Evolutionary conservation across 768 basidiomycete species (phyloP), one percentile per base, ranked within the genome.

Genomic region (Amanita pallidorosea): DNA sequence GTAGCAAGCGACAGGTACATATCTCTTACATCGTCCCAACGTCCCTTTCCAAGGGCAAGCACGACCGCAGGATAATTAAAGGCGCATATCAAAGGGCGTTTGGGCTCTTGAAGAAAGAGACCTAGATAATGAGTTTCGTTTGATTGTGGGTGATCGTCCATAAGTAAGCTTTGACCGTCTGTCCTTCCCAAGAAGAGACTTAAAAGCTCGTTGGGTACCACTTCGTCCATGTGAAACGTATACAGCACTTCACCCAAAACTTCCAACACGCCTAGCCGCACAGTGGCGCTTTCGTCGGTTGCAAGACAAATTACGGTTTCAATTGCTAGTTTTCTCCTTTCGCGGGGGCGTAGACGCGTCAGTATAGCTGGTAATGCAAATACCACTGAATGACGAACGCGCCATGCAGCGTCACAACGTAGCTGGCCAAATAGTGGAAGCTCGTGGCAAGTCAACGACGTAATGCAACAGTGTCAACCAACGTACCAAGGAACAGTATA

Each of bases 21-120:
- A 3, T 75, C 73, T 17, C 85, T 77, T 20, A 98, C 66, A 52
- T 84, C 78, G 29, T 49, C 57, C 95, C 95, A 98, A 41, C 88
- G 76, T 1, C 67, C 65, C 11, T 69, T 67, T 4, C 95, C 95
- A 23, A 96, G 70, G 0, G 92, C 87, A 5, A 92, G 73, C 3
- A 83, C 80, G 7, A 97, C 88, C 5, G 92, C 94, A 20, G 95
- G 95, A 60, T 88, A 87, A 67, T 96, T 91, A 67, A 90, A 92
- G 5, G 88, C 88, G 62, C 85, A 87, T 38, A 89, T 80, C 18
- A 89, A 70, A 1, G 85, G 77, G 9, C 89, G 80, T 45, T 83
- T 77, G 3, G 81, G 77, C 61, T 91, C 85, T 35, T 74, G 71
- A 58, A 72, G 76, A 59, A 80, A 76, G 33, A 68, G 64, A 50